phyloP scores from a whole-genome alignment of 129 eudicot species.

The Silybum marianum region DNA sequence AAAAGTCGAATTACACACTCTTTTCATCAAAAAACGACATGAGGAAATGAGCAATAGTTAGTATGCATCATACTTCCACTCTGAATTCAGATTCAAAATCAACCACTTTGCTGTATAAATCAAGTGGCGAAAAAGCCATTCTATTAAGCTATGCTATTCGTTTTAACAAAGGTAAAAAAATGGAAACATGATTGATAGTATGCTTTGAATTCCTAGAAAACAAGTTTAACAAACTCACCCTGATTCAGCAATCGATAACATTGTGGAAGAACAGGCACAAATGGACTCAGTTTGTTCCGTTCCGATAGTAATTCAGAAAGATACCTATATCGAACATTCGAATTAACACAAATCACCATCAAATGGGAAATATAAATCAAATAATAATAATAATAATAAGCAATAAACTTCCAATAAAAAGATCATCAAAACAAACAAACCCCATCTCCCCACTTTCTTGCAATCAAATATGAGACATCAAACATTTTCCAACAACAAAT shows the following conservation, averaged over 20 bases:
- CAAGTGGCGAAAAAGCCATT: constrained; percentile 5
- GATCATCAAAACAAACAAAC: background rate
- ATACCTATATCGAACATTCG: constrained; percentile 50
- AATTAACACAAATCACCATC: background rate
- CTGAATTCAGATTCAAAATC: background rate
- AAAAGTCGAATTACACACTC: background rate
- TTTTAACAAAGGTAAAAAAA: background rate
- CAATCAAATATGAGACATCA: background rate
- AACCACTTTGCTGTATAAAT: constrained; percentile 13
- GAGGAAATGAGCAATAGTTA: too few relatives aligned
- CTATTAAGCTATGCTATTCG: background rate
- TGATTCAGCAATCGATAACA: constrained; percentile 80
- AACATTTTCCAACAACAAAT: background rate
- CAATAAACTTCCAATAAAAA: background rate
- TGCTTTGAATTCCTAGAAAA: constrained; percentile 17
- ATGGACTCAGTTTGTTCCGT: constrained; percentile 78
- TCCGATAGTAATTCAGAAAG: constrained; percentile 74
- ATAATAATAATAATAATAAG: background rate
- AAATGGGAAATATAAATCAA: background rate
- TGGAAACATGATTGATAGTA: background rate
- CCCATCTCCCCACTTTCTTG: background rate
- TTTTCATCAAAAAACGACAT: constrained; percentile 4
- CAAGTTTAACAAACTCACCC: constrained; percentile 58
- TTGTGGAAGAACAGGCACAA: constrained; percentile 76
- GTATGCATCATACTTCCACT: constrained; percentile 14